phyloP scores from a whole-genome alignment of 2,329 filamentous ascomycete species.

The Aspergillus terreus region DNA sequence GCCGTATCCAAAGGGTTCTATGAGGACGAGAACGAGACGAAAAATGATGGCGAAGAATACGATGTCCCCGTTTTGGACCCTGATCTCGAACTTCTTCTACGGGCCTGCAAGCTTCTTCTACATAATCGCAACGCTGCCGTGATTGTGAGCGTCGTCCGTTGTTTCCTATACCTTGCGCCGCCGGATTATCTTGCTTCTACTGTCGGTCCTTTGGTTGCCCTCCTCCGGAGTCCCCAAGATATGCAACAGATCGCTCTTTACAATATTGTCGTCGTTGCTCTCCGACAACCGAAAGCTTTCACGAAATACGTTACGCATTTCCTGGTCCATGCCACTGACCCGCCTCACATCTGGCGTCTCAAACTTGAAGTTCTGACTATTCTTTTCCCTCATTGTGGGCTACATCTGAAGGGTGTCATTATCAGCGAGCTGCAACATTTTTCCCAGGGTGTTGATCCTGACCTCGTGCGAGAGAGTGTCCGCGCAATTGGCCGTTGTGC shows the following conservation, averaged over 20 bases:
- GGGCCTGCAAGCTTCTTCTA: slow-evolving; percentile 75
- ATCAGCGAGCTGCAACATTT: slow-evolving; percentile 94
- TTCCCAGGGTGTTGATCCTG: slow-evolving; percentile 68
- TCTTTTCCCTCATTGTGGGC: slow-evolving; percentile 77
- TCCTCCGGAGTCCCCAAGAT: slow-evolving; percentile 79
- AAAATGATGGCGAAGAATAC: slow-evolving; percentile 46
- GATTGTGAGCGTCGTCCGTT: slow-evolving; percentile 79
- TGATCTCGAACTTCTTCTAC: slow-evolving; percentile 77
- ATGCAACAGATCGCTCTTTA: slow-evolving; percentile 87
- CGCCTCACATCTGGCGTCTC: slow-evolving; percentile 77
- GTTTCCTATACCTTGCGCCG: slow-evolving; percentile 81
- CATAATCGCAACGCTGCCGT: slow-evolving; percentile 93
- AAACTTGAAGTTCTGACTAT: slow-evolving; percentile 90
- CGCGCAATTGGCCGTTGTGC: slow-evolving; percentile 91
- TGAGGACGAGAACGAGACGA: slow-evolving; percentile 57
- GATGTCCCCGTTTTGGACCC: slow-evolving; percentile 65
- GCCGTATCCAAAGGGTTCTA: slow-evolving; percentile 72
- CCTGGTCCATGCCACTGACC: slow-evolving; percentile 74
- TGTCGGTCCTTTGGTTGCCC: slow-evolving; percentile 78
- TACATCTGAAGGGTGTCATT: slow-evolving; percentile 77
- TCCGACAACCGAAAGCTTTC: slow-evolving; percentile 73
- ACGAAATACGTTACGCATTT: slow-evolving; percentile 87
- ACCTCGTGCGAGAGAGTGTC: slow-evolving; percentile 82
- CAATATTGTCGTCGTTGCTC: slow-evolving; percentile 91
- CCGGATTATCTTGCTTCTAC: slow-evolving; percentile 69